Percentiles rank a stretch among this genome's conserved stretches.
Conservation (phyloP, 208 protist species). For the Crithidia mellificae region DNA sequence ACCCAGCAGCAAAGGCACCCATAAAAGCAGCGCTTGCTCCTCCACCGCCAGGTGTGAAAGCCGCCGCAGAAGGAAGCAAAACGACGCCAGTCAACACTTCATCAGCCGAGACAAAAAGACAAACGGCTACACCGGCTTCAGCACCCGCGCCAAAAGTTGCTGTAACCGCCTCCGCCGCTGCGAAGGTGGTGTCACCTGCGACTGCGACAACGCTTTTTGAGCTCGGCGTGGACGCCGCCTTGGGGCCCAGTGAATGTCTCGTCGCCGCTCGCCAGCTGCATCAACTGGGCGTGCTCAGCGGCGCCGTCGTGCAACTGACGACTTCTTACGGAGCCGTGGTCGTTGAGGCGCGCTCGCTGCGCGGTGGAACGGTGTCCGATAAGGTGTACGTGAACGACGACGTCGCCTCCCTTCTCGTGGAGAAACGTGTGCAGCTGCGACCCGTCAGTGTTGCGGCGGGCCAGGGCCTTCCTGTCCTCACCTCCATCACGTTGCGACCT, state of each 20-base stretch:
- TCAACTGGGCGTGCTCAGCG: slow-evolving; percentile 22
- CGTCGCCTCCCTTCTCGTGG: slow-evolving; percentile 27
- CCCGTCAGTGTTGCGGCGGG: neutral
- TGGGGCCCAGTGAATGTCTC: slow-evolving; percentile 29
- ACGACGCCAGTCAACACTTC: too few species aligned
- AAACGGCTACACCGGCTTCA: neutral
- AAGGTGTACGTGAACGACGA: slow-evolving; percentile 30
- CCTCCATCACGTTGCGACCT: slow-evolving; percentile 15
- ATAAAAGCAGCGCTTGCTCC: too few species aligned
- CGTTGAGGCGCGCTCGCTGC: slow-evolving; percentile 25
- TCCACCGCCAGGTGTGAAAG: too few species aligned
- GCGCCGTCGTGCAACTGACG: slow-evolving; percentile 18
- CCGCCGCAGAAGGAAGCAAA: too few species aligned
- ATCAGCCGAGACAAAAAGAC: too few species aligned
- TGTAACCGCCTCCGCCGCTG: too few species aligned
- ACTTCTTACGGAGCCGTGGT: slow-evolving; percentile 20
- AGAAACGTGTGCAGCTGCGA: slow-evolving; percentile 15
- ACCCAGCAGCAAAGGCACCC: too few species aligned
- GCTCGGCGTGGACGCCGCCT: slow-evolving; percentile 1
- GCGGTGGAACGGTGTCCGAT: slow-evolving; percentile 9
- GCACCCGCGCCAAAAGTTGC: too few species aligned
- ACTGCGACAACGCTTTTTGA: neutral
- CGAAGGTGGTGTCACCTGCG: too few species aligned
- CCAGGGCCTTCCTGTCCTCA: slow-evolving; percentile 17
- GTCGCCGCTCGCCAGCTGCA: slow-evolving; percentile 9